A percentile compares a stretch with the other conserved stretches of the same genome.
Evolutionary conservation across 202 grass and related monocot species (phyloP).

Genomic region (Hordeum pubiflorum): DNA sequence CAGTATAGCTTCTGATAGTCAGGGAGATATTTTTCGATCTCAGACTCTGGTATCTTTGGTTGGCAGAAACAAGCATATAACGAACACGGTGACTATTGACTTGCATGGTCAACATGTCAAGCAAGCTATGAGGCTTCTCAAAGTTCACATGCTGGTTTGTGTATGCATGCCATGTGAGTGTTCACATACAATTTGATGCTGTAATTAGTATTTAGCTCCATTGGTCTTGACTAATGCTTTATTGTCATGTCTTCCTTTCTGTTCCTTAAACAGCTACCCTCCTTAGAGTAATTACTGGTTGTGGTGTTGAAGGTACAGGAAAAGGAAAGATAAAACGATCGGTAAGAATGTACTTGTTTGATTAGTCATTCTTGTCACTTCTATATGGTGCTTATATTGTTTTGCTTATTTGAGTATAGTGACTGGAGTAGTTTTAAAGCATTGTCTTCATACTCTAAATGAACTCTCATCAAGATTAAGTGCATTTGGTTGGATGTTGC

Average conservation of each 20-base stretch:
- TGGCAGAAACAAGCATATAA: slow-evolving; percentile 86
- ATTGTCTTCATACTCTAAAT: not conserved
- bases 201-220: not conserved
- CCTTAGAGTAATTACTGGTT: slow-evolving; percentile 86
- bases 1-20: not conserved
- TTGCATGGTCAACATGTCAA: slow-evolving; percentile 91
- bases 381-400: not conserved
- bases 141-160: slow-evolving; percentile 66
- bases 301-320: slow-evolving; percentile 60
- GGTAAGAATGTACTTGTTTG: slow-evolving; percentile 41
- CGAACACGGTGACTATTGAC: slow-evolving; percentile 78
- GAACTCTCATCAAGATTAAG: slow-evolving; percentile 4
- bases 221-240: slow-evolving; percentile 27
- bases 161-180: slow-evolving; percentile 79
- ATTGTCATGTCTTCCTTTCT: not conserved
- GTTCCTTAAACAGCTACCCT: slow-evolving; percentile 42
- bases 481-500: not conserved
- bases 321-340: slow-evolving; percentile 73
- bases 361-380: not conserved
- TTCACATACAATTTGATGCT: not conserved
- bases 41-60: slow-evolving; percentile 12
- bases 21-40: not conserved
- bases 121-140: slow-evolving; percentile 78
- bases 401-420: not conserved
- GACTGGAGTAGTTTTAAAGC: not conserved